Evolutionary conservation across 78 protist species (phyloP).

Genomic region (Monosiga brevicollis): DNA sequence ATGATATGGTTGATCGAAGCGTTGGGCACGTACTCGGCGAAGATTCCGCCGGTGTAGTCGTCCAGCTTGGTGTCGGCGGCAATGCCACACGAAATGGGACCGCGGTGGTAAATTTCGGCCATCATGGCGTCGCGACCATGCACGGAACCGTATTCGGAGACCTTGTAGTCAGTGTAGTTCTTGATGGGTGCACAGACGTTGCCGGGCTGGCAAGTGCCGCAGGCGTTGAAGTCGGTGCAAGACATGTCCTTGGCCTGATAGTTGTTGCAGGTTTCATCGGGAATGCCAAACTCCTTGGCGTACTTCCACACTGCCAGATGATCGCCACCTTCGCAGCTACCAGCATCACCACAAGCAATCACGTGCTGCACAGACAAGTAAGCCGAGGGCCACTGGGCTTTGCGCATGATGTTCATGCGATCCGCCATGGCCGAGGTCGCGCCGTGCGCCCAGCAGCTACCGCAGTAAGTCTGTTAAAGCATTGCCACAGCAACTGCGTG

Average conservation of each 20-base stretch:
- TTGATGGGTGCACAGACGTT: not conserved
- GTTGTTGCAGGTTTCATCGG: conserved; percentile 22
- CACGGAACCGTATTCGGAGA: conserved; percentile 5
- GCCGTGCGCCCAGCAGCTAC: conserved; percentile 15
- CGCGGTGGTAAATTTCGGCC: conserved; percentile 43
- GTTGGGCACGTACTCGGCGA: not conserved
- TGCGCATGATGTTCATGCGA: not conserved
- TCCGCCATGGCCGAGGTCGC: conserved; percentile 6
- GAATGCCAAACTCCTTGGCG: not conserved
- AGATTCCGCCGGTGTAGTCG: conserved; percentile 36
- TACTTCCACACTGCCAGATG: not conserved
- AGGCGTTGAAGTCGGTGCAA: not conserved
- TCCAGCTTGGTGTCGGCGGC: conserved; percentile 12
- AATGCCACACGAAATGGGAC: conserved; percentile 42
- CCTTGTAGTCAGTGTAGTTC: not conserved
- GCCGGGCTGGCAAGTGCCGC: conserved; percentile 8
- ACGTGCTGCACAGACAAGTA: conserved; percentile 10
- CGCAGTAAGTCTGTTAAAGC: too few relatives aligned
- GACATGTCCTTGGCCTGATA: conserved; percentile 18
- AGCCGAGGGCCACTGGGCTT: not conserved
- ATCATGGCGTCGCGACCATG: conserved; percentile 26
- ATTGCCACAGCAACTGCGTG: too few relatives aligned
- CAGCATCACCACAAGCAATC: conserved; percentile 5
- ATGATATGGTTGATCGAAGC: conserved; percentile 13
- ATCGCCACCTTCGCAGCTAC: conserved; percentile 22